Percentiles rank a stretch among this genome's conserved stretches.
phyloP scores from a whole-genome alignment of 2,329 filamentous ascomycete genomes.

The Botrytis sinoallii region DNA sequence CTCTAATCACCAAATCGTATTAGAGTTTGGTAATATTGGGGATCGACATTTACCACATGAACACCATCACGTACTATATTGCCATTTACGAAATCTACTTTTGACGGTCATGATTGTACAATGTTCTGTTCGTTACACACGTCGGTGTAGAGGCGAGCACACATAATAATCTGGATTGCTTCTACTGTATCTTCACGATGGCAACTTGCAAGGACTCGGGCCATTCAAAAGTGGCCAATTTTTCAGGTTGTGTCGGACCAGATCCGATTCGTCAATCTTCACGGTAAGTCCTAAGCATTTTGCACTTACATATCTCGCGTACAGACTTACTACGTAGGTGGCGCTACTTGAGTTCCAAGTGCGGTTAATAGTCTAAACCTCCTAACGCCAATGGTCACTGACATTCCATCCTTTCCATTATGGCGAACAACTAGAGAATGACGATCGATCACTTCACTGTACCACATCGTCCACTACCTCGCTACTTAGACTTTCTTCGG shows the following conservation, averaged over 20 bases:
- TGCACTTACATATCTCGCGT: neutral
- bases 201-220: neutral
- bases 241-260: neutral
- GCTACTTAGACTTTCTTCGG: neutral
- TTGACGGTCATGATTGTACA: neutral
- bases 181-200: neutral
- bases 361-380: neutral
- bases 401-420: neutral
- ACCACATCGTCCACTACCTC: neutral
- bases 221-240: neutral
- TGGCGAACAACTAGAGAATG: neutral
- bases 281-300: neutral
- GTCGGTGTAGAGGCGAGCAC: neutral
- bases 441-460: neutral
- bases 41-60: neutral
- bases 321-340: neutral
- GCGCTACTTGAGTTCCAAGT: neutral
- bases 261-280: neutral
- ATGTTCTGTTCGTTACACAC: neutral
- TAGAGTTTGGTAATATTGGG: neutral
- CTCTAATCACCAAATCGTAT: neutral
- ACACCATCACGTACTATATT: neutral
- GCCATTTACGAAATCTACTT: neutral
- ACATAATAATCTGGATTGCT: neutral
- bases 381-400: neutral